These are phyloP conservation scores for Lodderomyces margitis DNA, from an alignment of 1,139 yeast genomes.

Conservation along the genomic window DNA sequence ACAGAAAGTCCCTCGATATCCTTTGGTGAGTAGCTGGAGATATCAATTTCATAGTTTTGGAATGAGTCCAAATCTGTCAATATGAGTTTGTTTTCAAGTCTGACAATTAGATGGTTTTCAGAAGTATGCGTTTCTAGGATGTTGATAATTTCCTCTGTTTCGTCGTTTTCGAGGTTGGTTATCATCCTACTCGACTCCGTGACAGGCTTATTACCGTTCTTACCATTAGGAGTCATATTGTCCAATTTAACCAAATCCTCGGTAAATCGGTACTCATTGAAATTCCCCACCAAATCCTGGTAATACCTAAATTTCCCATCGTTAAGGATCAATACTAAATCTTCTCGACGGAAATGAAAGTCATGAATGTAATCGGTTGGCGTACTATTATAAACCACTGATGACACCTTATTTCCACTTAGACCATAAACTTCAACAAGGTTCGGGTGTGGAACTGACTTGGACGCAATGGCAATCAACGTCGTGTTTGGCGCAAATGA, in stretches of 20 bases:
- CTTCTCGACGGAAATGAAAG: slow-evolving; percentile 57
- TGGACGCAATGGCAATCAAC: slow-evolving; percentile 37
- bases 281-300: slow-evolving; percentile 65
- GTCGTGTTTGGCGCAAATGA: slow-evolving; percentile 32
- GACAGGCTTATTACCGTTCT: slow-evolving; percentile 2
- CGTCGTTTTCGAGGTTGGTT: slow-evolving; percentile 35
- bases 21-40: slow-evolving; percentile 15
- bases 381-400: slow-evolving; percentile 50
- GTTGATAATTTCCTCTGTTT: slow-evolving; percentile 30
- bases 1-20: slow-evolving; percentile 12
- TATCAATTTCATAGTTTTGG: slow-evolving; percentile 27
- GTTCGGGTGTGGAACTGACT: slow-evolving; percentile 30
- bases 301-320: slow-evolving; percentile 62
- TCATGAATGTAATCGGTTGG: slow-evolving; percentile 56
- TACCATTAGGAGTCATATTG: slow-evolving; percentile 27
- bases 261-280: slow-evolving; percentile 40
- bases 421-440: slow-evolving; percentile 51
- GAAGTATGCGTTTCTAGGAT: slow-evolving; percentile 25
- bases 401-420: slow-evolving; percentile 49
- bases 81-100: slow-evolving; percentile 27
- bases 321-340: slow-evolving; percentile 59
- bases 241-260: slow-evolving; percentile 25
- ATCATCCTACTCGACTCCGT: slow-evolving; percentile 16
- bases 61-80: slow-evolving; percentile 27
- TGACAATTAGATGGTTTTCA: slow-evolving; percentile 30